Conservation (phyloP, 2,329 filamentous ascomycete species). For the Aspergillus sp. region DNA sequence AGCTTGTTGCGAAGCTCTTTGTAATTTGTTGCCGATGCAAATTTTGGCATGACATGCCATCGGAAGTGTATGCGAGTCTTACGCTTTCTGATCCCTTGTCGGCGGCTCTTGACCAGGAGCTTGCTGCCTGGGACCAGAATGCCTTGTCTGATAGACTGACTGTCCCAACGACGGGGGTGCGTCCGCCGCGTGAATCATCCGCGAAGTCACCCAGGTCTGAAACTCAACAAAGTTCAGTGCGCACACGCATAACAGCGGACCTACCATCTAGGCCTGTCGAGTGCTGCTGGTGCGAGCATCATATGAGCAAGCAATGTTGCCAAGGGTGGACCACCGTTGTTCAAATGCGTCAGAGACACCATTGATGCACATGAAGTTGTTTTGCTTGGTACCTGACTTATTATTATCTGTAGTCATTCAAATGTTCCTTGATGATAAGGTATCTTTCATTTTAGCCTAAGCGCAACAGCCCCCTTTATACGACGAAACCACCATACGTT, state of each 20-base stretch:
- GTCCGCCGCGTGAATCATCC: not conserved
- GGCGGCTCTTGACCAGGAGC: not conserved
- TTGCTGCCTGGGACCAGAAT: not conserved
- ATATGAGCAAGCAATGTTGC: conserved; percentile 69
- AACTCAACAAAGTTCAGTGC: conserved; percentile 11
- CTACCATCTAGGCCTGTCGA: conserved; percentile 47
- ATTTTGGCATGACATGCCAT: conserved; percentile 45
- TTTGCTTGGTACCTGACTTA: not conserved
- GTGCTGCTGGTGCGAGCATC: conserved; percentile 71
- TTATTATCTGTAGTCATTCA: not conserved
- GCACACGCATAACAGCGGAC: not conserved
- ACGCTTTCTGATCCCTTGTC: conserved; percentile 24
- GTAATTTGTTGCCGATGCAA: conserved; percentile 46
- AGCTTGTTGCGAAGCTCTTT: conserved; percentile 39
- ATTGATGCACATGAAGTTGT: conserved; percentile 23
- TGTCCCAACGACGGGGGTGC: not conserved
- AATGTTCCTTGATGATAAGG: not conserved
- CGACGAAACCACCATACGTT: not conserved
- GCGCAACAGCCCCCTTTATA: not conserved
- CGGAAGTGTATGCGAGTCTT: conserved; percentile 38
- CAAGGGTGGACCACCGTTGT: conserved; percentile 67
- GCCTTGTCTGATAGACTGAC: not conserved
- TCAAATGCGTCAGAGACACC: conserved; percentile 61
- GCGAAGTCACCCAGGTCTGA: not conserved
- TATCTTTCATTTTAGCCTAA: not conserved